Evolutionary conservation across 805 yeast species (phyloP), one percentile per base, ranked within the genome.

Genomic region (Starmera caribaea): DNA sequence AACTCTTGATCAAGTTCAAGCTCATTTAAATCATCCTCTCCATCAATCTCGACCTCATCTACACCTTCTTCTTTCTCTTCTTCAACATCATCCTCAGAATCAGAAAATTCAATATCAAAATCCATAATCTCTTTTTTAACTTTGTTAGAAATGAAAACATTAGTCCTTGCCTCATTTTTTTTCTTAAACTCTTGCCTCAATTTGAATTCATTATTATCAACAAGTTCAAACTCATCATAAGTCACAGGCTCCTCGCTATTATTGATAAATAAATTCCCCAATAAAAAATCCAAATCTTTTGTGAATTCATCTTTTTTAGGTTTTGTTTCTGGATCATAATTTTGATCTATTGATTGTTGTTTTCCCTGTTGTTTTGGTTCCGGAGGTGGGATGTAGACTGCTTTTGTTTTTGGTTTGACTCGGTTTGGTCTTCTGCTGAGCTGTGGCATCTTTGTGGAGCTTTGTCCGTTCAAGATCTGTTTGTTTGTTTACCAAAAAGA

Each of bases 71-170:
- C 21, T 5, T 5, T 10, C 6, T 17, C 17, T 6, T 33, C 43
- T 2, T 42, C 40, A 16, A 37, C 44, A 4, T 41, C 44, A 13
- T 45, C 52, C 4, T 46, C 45, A 38, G 38, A 40, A 11, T 41
- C 45, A 5, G 39, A 32, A 30, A 50, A 39, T 4, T 38, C 43
- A 12, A 50, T 37, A 38, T 46, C 53, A 38, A 51, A 40, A 26
- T 49, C 44, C 37, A 50, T 14, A 10, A 51, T 50, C 41, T 48
- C 45, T 15, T 36, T 46, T 37, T 44, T 47, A 8, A 45, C 12
- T 16, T 31, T 41, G 32, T 42, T 48, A 3, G 39, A 27, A 5
- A 43, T 16, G 4, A 8, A 34, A 8, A 32, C 7, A 30, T 24
- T 34, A 16, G 17, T 17, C 15, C 40, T 28, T 32, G 15, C 30